Percentiles rank a stretch among this genome's conserved stretches.
These are phyloP conservation scores for Tulasnella sp. DNA, from an alignment of 768 basidiomycete species.

Conservation along the genomic window DNA sequence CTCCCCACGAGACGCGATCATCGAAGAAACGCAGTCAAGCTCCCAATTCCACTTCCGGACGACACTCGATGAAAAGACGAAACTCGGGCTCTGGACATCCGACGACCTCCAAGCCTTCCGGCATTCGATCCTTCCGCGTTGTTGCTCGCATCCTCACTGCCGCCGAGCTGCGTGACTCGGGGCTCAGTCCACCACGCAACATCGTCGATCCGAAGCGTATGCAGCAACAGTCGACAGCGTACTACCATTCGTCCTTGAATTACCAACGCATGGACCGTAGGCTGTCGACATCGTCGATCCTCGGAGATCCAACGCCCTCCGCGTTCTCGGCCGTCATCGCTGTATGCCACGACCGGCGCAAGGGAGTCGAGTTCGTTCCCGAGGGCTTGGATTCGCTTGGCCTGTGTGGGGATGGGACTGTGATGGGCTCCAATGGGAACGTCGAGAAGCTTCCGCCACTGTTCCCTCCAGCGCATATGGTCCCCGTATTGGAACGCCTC, in stretches of 20 bases:
- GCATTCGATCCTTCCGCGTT: constrained; percentile 55
- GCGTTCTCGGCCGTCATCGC: constrained; percentile 41
- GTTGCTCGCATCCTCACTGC: constrained; percentile 65
- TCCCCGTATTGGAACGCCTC: constrained; percentile 26
- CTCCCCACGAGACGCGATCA: constrained; percentile 22
- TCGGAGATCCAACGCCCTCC: constrained; percentile 1
- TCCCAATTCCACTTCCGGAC: constrained; percentile 21
- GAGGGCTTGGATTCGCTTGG: constrained; percentile 72
- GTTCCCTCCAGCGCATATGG: constrained; percentile 14
- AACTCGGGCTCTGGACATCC: constrained; percentile 23
- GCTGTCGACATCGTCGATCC: constrained; percentile 6
- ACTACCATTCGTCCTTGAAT: constrained; percentile 27
- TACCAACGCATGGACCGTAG: constrained; percentile 13
- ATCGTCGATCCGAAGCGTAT: constrained; percentile 21
- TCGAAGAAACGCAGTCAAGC: constrained; percentile 33
- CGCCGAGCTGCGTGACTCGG: constrained; percentile 59
- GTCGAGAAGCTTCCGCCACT: constrained; percentile 20
- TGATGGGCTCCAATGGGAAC: constrained; percentile 35
- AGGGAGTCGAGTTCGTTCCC: constrained; percentile 59
- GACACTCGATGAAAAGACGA: constrained; percentile 21
- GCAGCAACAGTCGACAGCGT: constrained; percentile 39
- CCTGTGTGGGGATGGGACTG: constrained; percentile 38
- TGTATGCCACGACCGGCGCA: constrained; percentile 30
- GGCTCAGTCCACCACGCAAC: constrained; percentile 29
- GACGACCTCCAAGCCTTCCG: constrained; percentile 28